These are phyloP conservation scores for Colletotrichum noveboracense DNA, from an alignment of 2,329 filamentous ascomycete genomes.

Conservation along the genomic window DNA sequence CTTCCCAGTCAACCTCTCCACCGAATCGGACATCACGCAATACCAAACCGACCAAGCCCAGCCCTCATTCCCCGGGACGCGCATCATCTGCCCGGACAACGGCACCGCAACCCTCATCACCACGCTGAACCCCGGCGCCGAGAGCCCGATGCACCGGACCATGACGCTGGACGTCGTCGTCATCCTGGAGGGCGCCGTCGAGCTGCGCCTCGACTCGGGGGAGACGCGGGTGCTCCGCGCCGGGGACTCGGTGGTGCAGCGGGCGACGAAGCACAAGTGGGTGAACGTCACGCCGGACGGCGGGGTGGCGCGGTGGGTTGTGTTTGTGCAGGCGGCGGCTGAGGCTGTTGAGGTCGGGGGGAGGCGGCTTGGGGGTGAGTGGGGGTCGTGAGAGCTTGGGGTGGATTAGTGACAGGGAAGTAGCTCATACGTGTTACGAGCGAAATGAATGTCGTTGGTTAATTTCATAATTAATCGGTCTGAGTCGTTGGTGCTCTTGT, in stretches of 20 bases:
- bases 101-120: neutral
- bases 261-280: constrained; percentile 61
- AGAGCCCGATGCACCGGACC: constrained; percentile 53
- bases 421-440: no score
- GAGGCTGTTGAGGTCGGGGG: neutral
- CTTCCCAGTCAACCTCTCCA: neutral
- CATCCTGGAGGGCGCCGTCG: constrained; percentile 57
- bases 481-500: no score
- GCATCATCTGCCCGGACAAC: neutral
- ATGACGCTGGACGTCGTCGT: constrained; percentile 60
- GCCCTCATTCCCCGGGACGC: neutral
- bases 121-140: neutral
- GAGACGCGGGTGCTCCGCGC: constrained; percentile 47
- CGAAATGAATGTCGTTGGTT: no score
- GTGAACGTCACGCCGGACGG: constrained; percentile 36
- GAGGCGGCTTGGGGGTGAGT: neutral
- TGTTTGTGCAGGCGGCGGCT: neutral
- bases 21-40: neutral
- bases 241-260: constrained; percentile 60
- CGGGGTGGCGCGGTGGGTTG: neutral
- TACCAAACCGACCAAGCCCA: neutral
- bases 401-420: neutral
- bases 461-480: no score
- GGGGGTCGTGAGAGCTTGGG: neutral
- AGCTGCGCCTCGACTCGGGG: constrained; percentile 57